Evolutionary conservation across 352 stramenopile species (phyloP).

Genomic region (Globisporangium spinosum): DNA sequence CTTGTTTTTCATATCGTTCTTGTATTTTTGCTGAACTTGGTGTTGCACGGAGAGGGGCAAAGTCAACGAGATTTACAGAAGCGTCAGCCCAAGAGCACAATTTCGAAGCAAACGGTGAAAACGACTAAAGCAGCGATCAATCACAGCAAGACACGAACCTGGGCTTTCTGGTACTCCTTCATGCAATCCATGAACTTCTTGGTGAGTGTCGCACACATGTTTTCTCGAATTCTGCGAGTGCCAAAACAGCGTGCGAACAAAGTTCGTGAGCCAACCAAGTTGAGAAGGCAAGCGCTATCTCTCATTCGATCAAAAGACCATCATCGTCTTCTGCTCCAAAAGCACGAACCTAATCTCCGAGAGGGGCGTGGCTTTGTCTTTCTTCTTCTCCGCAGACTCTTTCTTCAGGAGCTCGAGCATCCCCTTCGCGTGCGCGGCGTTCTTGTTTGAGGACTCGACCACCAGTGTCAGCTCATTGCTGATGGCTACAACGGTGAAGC

Average conservation of each 20-base stretch:
- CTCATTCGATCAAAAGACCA: background rate
- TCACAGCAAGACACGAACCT: slow-evolving; percentile 15
- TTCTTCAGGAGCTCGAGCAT: slow-evolving; percentile 90
- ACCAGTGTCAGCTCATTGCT: slow-evolving; percentile 90
- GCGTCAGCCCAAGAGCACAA: background rate
- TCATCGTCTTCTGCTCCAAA: slow-evolving; percentile 3
- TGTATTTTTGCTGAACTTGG: slow-evolving; percentile 93
- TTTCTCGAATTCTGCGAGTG: slow-evolving; percentile 90
- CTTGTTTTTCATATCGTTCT: slow-evolving; percentile 97
- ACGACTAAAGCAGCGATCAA: background rate
- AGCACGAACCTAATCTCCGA: slow-evolving; percentile 54
- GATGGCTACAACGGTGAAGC: slow-evolving; percentile 39
- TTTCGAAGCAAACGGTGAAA: background rate
- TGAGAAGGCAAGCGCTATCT: background rate
- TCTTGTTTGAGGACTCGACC: slow-evolving; percentile 92
- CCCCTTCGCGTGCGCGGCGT: slow-evolving; percentile 87
- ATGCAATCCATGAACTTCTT: slow-evolving; percentile 99
- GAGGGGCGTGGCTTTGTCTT: slow-evolving; percentile 76
- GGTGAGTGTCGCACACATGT: slow-evolving; percentile 95
- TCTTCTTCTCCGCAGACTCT: slow-evolving; percentile 92
- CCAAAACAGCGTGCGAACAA: background rate
- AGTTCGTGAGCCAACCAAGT: background rate
- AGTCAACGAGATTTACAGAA: background rate
- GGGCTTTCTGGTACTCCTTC: slow-evolving; percentile 96
- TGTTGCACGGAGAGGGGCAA: background rate